Base-by-base conservation (phyloP, 2,329 filamentous ascomycete genomes). In the Cadophora luteo-olivacea region DNA sequence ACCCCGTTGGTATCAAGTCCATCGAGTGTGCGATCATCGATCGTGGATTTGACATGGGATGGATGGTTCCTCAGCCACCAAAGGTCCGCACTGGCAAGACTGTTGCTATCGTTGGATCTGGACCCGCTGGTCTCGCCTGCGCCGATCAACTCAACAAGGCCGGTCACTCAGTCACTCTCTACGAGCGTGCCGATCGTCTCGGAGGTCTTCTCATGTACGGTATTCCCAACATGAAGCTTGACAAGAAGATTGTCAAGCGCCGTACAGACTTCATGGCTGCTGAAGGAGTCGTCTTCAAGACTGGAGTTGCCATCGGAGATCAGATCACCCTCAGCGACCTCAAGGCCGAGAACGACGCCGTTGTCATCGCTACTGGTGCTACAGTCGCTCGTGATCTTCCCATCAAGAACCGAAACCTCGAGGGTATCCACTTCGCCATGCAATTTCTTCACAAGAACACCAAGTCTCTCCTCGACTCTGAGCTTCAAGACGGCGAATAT, bases 181-280 rank as follows among this genome's bases (percentile, higher is more conserved):
- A 96, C 78, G 95, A 98, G 86, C 93, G 95, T 72, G 89, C 94
- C 69, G 95, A 98, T 79, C 93, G 95, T 73, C 84, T 91, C 68
- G 95, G 95, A 82, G 95, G 95, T 80, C 86, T 98, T 66, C 88
- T 98, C 77, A 97, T 97, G 95, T 97, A 98, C 79, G 95, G 95
- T 74, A 98, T 98, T 74, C 95, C 95, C 74, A 98, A 98, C 85
- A 98, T 98, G 95, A 98, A 98, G 85, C 91, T 98, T 52, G 95
- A 98, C 84, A 98, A 98, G 87, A 93, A 93, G 78, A 90, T 97
- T 72, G 95, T 98, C 69, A 95, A 97, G 85, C 92, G 95, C 64
- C 92, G 95, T 80, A 94, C 96, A 61, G 93, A 97, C 81, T 94
- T 98, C 81, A 95, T 97, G 92, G 92, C 92, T 65, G 87, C 90